Evolutionary conservation across 2,329 filamentous ascomycete genomes (phyloP), one percentile per base, ranked within the genome.

Genomic region (Fusarium chuoi): DNA sequence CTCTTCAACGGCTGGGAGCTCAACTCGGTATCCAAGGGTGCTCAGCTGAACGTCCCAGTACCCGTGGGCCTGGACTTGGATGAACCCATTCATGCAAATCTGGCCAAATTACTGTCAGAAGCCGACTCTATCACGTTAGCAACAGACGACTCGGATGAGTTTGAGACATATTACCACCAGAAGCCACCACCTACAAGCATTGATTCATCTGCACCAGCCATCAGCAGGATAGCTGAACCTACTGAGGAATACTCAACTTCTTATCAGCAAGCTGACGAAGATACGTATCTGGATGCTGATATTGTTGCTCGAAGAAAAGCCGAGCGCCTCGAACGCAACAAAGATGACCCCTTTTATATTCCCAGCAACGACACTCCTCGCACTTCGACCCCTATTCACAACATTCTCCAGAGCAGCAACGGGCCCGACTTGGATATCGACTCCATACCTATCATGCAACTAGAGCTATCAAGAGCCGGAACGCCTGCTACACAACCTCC

Each of bases 311-410:
- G 91, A 71, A 89, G 93, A 71, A 93, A 92, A 76, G 90, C 92
- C 8, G 94, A 98, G 79, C 89, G 95, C 17, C 84, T 88, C 64
- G 95, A 97, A 79, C 90, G 94, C 64, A 94, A 98, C 81, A 93
- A 89, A 75, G 96, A 98, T 79, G 96, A 99, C 78, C 96, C 96
- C 2, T 99, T 98, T 81, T 99, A 99, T 79, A 98, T 99, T 78
- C 85, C 83, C 41, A 85, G 83, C 46, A 86, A 85, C 33, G 84
- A 83, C n/a, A 83, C 84, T 2, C 90, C 89, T 8, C 89, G 90
- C 39, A 88, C 89, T 11, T 92, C 92, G 1, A 96, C 93, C 2
- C 94, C 94, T 1, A 91, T 96, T 56, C 93, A 96, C 78, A 93
- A 90, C 73, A 94, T 96, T 65, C 85, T 93, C 7, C 88, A 90